A percentile compares a stretch with the other conserved stretches of the same genome.
phyloP scores from a whole-genome alignment of 1,284 basidiomycete genomes.

The Cryptococcus wingfieldii region DNA sequence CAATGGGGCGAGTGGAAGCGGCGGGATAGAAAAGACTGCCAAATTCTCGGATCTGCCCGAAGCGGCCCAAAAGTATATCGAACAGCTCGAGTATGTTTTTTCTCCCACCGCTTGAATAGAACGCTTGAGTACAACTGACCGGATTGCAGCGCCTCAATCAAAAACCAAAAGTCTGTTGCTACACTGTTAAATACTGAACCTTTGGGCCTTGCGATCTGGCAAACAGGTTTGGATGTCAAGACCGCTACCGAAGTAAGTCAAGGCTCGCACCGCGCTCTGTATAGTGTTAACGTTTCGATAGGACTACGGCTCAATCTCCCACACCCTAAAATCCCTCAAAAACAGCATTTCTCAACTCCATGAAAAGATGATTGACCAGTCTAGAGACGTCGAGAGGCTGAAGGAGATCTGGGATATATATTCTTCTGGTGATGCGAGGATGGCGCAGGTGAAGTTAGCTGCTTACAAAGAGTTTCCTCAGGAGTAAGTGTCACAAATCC shows the following conservation, averaged over 20 bases:
- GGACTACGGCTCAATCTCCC: conserved; percentile 36
- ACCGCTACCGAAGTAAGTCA: conserved; percentile 33
- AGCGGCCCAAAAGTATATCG: conserved; percentile 34
- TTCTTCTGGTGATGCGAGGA: conserved; percentile 34
- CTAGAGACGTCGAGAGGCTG: conserved; percentile 33
- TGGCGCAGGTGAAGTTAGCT: conserved; percentile 25
- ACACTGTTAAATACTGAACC: conserved; percentile 27
- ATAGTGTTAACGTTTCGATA: conserved; percentile 5
- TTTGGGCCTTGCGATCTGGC: conserved; percentile 40
- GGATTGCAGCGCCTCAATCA: conserved; percentile 28
- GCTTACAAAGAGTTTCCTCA: conserved; percentile 42
- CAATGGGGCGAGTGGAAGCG: conserved; percentile 5
- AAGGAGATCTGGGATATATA: conserved; percentile 41
- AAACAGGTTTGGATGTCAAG: conserved; percentile 37
- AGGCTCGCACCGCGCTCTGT: background rate
- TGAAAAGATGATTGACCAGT: conserved; percentile 26
- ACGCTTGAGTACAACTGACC: background rate
- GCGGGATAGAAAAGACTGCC: conserved; percentile 32
- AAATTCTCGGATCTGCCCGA: conserved; percentile 43
- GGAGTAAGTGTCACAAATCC: conserved; percentile 20
- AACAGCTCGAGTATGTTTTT: conserved; percentile 38
- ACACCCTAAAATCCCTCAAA: conserved; percentile 29
- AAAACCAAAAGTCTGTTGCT: conserved; percentile 33
- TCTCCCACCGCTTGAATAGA: background rate
- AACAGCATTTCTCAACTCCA: conserved; percentile 27